Conservation (phyloP, 768 basidiomycete species). For the Trametes maxima region DNA sequence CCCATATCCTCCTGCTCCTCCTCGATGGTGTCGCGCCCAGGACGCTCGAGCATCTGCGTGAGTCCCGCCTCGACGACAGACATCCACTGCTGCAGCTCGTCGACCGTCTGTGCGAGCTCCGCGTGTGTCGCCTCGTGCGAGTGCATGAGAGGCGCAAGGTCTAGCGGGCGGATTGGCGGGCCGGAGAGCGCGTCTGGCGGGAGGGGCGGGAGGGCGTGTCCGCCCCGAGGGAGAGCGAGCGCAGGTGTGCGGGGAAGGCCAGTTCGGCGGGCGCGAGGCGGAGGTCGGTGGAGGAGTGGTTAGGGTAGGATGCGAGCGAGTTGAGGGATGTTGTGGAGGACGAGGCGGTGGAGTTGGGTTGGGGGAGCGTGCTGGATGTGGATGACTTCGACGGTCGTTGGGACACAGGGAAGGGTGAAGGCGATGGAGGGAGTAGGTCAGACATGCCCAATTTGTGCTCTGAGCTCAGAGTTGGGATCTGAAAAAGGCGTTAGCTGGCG, state of each 20-base stretch:
- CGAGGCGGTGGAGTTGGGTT: slow-evolving; percentile 36
- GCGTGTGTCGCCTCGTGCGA: slow-evolving; percentile 60
- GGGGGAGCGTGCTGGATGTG: slow-evolving; percentile 32
- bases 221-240: slow-evolving; percentile 30
- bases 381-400: slow-evolving; percentile 41
- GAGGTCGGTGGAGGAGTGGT: slow-evolving; percentile 28
- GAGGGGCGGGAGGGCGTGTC: slow-evolving; percentile 26
- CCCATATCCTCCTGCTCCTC: slow-evolving; percentile 47
- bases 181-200: slow-evolving; percentile 34
- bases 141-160: slow-evolving; percentile 59
- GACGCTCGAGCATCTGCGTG: slow-evolving; percentile 60
- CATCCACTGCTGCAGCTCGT: slow-evolving; percentile 78
- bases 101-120: slow-evolving; percentile 73
- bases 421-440: slow-evolving; percentile 77
- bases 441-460: slow-evolving; percentile 70
- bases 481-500: not conserved
- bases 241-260: slow-evolving; percentile 22
- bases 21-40: slow-evolving; percentile 54
- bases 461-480: slow-evolving; percentile 69
- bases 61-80: slow-evolving; percentile 74
- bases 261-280: slow-evolving; percentile 20
- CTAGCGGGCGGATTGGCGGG: slow-evolving; percentile 63
- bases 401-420: slow-evolving; percentile 41
- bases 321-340: slow-evolving; percentile 43
- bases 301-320: slow-evolving; percentile 36